Conservation (phyloP, 768 basidiomycete genomes). For the Clitopilus hobsonii region DNA sequence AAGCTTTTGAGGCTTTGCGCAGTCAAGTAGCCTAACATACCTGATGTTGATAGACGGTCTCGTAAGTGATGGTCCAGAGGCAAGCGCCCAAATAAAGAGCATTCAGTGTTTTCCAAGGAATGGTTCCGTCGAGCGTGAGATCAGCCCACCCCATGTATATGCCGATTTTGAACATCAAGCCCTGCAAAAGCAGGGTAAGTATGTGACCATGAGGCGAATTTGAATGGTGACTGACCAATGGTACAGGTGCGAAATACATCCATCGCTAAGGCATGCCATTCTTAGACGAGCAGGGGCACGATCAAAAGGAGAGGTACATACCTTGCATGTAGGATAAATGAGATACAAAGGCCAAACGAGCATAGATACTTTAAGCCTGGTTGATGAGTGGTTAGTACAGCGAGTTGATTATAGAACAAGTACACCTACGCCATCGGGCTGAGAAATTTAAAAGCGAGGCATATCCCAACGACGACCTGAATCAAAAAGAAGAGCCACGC, state of each 20-base stretch:
- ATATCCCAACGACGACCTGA: slow-evolving; percentile 18
- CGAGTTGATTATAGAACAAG: not conserved
- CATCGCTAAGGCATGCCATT: slow-evolving; percentile 15
- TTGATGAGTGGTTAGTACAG: not conserved
- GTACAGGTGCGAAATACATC: slow-evolving; percentile 24
- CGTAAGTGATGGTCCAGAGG: slow-evolving; percentile 26
- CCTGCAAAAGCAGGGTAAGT: slow-evolving; percentile 12
- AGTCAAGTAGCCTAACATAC: slow-evolving; percentile 8
- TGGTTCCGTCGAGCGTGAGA: slow-evolving; percentile 13
- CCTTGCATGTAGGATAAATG: slow-evolving; percentile 30
- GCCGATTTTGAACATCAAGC: slow-evolving; percentile 26
- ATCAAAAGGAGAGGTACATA: not conserved
- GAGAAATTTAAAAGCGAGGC: slow-evolving; percentile 14
- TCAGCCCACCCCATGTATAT: slow-evolving; percentile 28
- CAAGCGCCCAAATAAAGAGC: slow-evolving; percentile 21
- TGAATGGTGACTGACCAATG: slow-evolving; percentile 14
- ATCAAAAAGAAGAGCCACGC: slow-evolving; percentile 24
- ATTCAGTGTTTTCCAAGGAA: slow-evolving; percentile 20
- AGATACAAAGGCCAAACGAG: slow-evolving; percentile 24
- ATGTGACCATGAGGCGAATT: not conserved
- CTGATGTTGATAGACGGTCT: slow-evolving; percentile 28
- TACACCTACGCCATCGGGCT: slow-evolving; percentile 16
- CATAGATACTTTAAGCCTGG: slow-evolving; percentile 20
- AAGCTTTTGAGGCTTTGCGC: not conserved
- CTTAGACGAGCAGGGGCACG: not conserved